These are phyloP conservation scores for Fusarium pseudograminearum DNA, from an alignment of 2,329 filamentous ascomycete species.

Conservation along the genomic window DNA sequence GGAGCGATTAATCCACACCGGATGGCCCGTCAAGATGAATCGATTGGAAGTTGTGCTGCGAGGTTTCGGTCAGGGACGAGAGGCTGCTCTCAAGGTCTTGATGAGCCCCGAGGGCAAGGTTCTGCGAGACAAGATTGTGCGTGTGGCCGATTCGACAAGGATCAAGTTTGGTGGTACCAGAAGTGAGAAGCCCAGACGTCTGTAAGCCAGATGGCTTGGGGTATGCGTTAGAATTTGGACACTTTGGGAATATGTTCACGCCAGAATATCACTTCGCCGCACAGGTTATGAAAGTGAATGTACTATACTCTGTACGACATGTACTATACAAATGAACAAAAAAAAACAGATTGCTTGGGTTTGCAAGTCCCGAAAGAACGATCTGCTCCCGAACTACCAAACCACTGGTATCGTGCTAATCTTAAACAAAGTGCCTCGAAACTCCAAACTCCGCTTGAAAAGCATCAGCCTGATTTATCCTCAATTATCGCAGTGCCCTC, in stretches of 20 bases:
- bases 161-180: conserved; percentile 96
- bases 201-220: conserved; percentile 57
- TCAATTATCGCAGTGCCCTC: conserved; percentile 57
- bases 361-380: conserved; percentile 37
- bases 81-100: conserved; percentile 90
- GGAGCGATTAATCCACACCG: conserved; percentile 84
- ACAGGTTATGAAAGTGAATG: conserved; percentile 45
- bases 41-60: conserved; percentile 83
- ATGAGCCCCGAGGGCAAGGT: conserved; percentile 85
- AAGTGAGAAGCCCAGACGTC: conserved; percentile 83
- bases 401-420: conserved; percentile 48
- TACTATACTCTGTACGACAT: conserved; percentile 54
- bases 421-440: conserved; percentile 32
- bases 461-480: not conserved
- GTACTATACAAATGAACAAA: conserved; percentile 49
- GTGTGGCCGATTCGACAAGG: conserved; percentile 86
- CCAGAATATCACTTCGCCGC: conserved; percentile 24
- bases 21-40: conserved; percentile 79
- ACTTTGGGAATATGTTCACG: conserved; percentile 23
- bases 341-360: conserved; percentile 29
- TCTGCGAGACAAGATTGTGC: conserved; percentile 79
- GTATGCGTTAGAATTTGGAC: conserved; percentile 12
- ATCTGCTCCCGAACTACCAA: conserved; percentile 32
- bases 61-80: conserved; percentile 87
- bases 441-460: conserved; percentile 43